Evolutionary conservation across 495 filamentous ascomycete species (phyloP), one percentile per base, ranked within the genome.

Genomic region (Cryomyces minteri): DNA sequence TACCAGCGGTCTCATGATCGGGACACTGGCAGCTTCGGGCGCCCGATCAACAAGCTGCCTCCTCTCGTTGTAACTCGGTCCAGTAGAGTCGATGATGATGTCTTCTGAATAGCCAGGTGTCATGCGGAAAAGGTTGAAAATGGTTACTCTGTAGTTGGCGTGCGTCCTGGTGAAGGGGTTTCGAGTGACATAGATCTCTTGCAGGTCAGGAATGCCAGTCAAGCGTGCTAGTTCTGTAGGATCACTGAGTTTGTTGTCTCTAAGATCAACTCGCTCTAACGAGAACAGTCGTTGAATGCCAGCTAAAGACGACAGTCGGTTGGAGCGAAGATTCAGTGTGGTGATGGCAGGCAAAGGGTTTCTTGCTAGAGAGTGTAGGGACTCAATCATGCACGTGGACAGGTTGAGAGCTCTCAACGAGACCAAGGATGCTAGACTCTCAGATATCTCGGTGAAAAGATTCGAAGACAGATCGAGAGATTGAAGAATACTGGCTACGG

Each of bases 331-430:
- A 56, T 96, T 96, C 51, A 98, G 70, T 18, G 85, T 85, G 4
- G 81, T 88, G 49, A 96, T 94, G 41, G 90, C 88, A 11, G 90
- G 88, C 4, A 98, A 70, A 31, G 90, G 88, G 58, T 80, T 87
- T 46, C 82, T 74, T 2, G 77, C 76, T 12, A 98, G 67, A 4
- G 88, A 94, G 52, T 92, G 86, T 46, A 98, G 66, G 32, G 86
- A 92, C 44, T 90, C 84, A 42, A 98, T 94, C 88, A 96, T 94
- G 70, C 90, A 95, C 55, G 86, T 78, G 10, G 88, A 88, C 30
- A 98, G 68, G 55, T 98, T 96, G 40, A 98, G 64, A 28, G 90
- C 87, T 40, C 84, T 74, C 25, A 98, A 70, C 18, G 82, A 77
- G 32, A 82, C 82, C 40, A 98, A 66, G 10, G 73, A 79, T 34